Percentiles rank a stretch among this genome's conserved stretches.
Conservation (phyloP, 2,329 filamentous ascomycete species). For the Fusarium illudens region DNA sequence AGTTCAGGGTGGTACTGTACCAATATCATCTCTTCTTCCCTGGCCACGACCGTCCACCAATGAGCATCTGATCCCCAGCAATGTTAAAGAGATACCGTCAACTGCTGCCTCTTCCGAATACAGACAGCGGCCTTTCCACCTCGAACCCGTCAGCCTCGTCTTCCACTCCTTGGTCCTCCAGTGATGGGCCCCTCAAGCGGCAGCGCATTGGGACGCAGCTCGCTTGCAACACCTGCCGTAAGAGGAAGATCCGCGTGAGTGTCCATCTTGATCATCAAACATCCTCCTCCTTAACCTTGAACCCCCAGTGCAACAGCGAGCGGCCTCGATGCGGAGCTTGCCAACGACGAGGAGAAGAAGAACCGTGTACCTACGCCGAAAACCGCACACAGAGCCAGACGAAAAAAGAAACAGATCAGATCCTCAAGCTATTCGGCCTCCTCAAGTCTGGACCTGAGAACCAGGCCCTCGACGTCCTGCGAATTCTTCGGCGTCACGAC, state of each 20-base stretch:
- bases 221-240: constrained; percentile 16
- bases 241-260: constrained; percentile 23
- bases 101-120: constrained; percentile 9
- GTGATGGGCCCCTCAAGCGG: constrained; percentile 17
- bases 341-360: constrained; percentile 9
- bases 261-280: no score
- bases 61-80: not conserved
- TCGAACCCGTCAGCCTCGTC: constrained; percentile 12
- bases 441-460: constrained; percentile 8
- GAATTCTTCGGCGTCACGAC: constrained; percentile 9
- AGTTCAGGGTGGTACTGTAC: no score
- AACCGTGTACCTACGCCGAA: constrained; percentile 12
- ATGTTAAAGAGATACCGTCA: constrained; percentile 32
- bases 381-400: not conserved
- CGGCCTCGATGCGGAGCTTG: constrained; percentile 16
- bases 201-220: constrained; percentile 17
- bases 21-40: not conserved
- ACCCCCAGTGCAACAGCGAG: constrained; percentile 4
- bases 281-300: not conserved
- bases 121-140: not conserved
- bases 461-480: constrained; percentile 21
- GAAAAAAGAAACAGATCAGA: constrained; percentile 17
- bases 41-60: not conserved
- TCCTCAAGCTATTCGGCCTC: constrained; percentile 11
- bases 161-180: constrained; percentile 2